A percentile compares a stretch with the other conserved stretches of the same genome.
These are phyloP conservation scores for Phaeosphaeriaceae sp. DNA, from an alignment of 2,329 filamentous ascomycete genomes.

Conservation along the genomic window DNA sequence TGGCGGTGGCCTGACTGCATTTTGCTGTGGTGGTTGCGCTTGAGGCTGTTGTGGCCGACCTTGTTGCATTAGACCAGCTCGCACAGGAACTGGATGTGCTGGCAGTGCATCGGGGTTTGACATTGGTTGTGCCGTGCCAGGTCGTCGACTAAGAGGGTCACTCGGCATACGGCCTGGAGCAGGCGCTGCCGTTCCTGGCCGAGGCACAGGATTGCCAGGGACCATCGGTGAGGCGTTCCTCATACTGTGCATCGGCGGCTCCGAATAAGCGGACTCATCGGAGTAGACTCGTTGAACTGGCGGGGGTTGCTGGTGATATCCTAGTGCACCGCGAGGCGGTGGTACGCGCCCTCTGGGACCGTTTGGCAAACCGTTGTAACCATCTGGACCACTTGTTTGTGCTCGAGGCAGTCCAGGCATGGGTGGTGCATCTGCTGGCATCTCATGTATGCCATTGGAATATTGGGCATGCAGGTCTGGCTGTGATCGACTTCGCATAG, in stretches of 20 bases:
- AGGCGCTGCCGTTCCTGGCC: slow-evolving; percentile 43
- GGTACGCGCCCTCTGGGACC: slow-evolving; percentile 38
- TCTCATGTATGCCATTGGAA: slow-evolving; percentile 67
- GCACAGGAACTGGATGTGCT: slow-evolving; percentile 62
- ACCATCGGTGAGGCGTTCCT: slow-evolving; percentile 37
- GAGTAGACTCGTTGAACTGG: slow-evolving; percentile 45
- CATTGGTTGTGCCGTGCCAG: slow-evolving; percentile 50
- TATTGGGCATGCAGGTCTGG: slow-evolving; percentile 61
- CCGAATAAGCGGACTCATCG: slow-evolving; percentile 44
- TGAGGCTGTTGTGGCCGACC: slow-evolving; percentile 22
- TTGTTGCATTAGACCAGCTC: slow-evolving; percentile 57
- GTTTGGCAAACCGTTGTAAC: slow-evolving; percentile 29
- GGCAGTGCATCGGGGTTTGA: slow-evolving; percentile 63
- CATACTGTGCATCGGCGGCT: slow-evolving; percentile 42
- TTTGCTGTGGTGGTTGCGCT: slow-evolving; percentile 32
- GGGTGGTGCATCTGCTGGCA: slow-evolving; percentile 67
- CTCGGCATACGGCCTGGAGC: slow-evolving; percentile 32
- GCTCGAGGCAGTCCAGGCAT: slow-evolving; percentile 57
- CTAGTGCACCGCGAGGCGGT: slow-evolving; percentile 31
- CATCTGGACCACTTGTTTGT: slow-evolving; percentile 47
- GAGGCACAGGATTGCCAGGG: slow-evolving; percentile 31
- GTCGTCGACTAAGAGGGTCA: slow-evolving; percentile 38
- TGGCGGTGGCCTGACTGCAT: slow-evolving; percentile 55
- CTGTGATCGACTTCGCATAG: slow-evolving; percentile 70
- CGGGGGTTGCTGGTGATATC: slow-evolving; percentile 35